Percentiles rank a stretch among this genome's conserved stretches.
phyloP scores from a whole-genome alignment of 805 yeast genomes.

The Pichia exigua region DNA sequence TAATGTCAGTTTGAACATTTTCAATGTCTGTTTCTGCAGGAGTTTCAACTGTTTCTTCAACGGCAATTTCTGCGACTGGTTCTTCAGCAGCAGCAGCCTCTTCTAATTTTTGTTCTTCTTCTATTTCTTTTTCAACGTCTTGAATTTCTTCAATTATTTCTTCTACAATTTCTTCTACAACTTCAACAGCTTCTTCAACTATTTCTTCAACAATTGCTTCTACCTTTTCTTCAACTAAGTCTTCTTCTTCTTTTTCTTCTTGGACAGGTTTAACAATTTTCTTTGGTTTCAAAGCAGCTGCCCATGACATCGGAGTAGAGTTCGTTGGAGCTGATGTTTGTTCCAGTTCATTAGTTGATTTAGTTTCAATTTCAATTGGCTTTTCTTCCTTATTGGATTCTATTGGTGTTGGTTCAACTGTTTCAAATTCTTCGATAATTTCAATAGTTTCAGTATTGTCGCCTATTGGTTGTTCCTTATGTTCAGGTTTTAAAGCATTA shows the following conservation, averaged over 20 bases:
- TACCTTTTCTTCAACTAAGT: neutral
- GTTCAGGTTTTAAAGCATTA: conserved; percentile 20
- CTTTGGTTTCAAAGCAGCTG: conserved; percentile 15
- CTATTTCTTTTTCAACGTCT: neutral
- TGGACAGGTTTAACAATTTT: conserved; percentile 4
- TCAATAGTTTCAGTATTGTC: conserved; percentile 1
- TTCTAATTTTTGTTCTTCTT: conserved; percentile 31
- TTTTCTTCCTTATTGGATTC: neutral
- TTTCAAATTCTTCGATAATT: conserved; percentile 4
- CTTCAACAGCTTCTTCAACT: conserved; percentile 3
- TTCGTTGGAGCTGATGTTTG: conserved; percentile 21
- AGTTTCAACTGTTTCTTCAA: conserved; percentile 13
- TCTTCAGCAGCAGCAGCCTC: conserved; percentile 13
- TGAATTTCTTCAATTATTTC: conserved; percentile 4
- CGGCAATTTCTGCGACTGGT: conserved; percentile 4
- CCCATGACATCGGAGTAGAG: conserved; percentile 19
- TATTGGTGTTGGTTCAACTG: neutral
- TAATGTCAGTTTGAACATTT: conserved; percentile 11
- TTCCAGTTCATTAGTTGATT: conserved; percentile 7
- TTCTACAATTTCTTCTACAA: conserved; percentile 4
- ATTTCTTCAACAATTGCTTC: conserved; percentile 6
- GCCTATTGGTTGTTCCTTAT: conserved; percentile 10
- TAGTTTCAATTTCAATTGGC: neutral
- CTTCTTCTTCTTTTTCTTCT: conserved; percentile 7
- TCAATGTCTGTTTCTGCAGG: conserved; percentile 5